phyloP scores from a whole-genome alignment of 345 rosid species.

The Arabis hirsuta region DNA sequence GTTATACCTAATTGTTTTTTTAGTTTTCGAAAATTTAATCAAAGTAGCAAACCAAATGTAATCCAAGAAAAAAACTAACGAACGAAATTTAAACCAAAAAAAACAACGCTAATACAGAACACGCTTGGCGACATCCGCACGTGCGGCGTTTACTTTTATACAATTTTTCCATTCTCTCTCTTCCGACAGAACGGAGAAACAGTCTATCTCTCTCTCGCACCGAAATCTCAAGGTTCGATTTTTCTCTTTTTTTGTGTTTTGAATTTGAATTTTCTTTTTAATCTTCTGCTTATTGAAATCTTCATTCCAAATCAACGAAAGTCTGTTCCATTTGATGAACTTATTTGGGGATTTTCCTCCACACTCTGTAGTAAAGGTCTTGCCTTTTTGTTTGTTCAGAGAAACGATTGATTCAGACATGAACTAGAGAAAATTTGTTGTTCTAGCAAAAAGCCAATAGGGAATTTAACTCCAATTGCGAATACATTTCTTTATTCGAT shows the following conservation, averaged over 20 bases:
- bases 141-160: constrained; percentile 6
- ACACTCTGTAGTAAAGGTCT: constrained; percentile 29
- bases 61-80: too few relatives aligned
- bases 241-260: constrained; percentile 3
- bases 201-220: constrained; percentile 20
- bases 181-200: background rate
- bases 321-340: constrained; percentile 1
- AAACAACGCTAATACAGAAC: background rate
- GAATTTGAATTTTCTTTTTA: background rate
- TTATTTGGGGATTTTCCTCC: background rate
- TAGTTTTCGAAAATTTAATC: too few relatives aligned
- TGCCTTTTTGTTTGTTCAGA: background rate
- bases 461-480: background rate
- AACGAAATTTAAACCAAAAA: background rate
- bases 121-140: constrained; percentile 20
- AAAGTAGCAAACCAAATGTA: too few relatives aligned
- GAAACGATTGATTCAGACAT: background rate
- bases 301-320: background rate
- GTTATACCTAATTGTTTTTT: too few relatives aligned
- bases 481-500: constrained; percentile 4
- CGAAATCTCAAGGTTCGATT: constrained; percentile 30
- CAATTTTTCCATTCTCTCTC: constrained; percentile 9
- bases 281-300: background rate
- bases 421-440: background rate
- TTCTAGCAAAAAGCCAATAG: background rate